A percentile compares a stretch with the other conserved stretches of the same genome.
Conservation (phyloP, 202 grass and related monocot species). For the Carex arenaria region DNA sequence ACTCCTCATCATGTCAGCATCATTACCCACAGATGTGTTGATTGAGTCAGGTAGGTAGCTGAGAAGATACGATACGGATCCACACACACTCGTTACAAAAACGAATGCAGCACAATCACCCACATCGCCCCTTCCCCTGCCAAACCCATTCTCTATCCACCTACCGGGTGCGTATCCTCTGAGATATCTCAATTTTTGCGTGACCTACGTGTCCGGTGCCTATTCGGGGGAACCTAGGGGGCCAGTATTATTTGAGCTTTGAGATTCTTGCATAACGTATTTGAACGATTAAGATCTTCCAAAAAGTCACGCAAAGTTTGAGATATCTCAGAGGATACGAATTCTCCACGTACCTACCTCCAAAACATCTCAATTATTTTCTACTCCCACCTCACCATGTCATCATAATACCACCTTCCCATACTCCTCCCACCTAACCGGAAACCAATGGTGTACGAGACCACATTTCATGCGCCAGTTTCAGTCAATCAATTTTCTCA, state of each 20-base stretch:
- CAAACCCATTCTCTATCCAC: background rate
- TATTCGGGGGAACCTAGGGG: too few relatives aligned
- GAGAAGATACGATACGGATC: too few relatives aligned
- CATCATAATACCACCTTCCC: background rate
- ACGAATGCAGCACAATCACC: background rate
- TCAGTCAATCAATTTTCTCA: background rate
- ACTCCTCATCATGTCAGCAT: too few relatives aligned
- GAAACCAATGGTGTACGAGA: background rate
- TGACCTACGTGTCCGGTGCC: too few relatives aligned
- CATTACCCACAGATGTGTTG: too few relatives aligned
- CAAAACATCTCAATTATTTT: background rate
- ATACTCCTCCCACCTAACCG: background rate
- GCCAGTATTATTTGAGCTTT: too few relatives aligned
- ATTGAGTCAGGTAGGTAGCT: too few relatives aligned
- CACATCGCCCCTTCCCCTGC: conserved; percentile 3
- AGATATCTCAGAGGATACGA: too few relatives aligned
- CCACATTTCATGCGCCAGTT: background rate
- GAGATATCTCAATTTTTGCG: background rate
- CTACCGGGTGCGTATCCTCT: background rate
- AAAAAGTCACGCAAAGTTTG: too few relatives aligned
- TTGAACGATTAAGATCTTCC: too few relatives aligned
- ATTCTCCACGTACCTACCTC: background rate
- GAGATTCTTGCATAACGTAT: too few relatives aligned
- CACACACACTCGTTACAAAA: background rate
- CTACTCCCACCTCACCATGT: background rate